phyloP scores from a whole-genome alignment of 2,329 filamentous ascomycete species.

The Fusarium keratoplasticum region DNA sequence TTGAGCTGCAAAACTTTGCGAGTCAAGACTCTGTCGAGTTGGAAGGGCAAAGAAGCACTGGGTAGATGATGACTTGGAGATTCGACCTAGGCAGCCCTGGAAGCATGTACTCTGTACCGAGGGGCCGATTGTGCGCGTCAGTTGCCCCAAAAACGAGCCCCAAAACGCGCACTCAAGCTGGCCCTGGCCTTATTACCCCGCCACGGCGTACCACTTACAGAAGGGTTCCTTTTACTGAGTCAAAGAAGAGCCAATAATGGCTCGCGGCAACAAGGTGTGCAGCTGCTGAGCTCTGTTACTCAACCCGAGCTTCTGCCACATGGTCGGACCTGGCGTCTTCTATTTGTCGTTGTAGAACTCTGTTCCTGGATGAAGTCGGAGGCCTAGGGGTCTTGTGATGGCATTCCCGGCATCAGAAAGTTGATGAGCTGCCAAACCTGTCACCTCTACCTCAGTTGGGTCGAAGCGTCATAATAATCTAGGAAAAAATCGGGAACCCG shows the following conservation, averaged over 20 bases:
- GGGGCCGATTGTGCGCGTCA: conserved; percentile 45
- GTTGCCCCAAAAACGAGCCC: conserved; percentile 34
- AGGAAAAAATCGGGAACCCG: neutral
- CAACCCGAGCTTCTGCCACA: conserved; percentile 31
- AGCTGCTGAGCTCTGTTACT: conserved; percentile 31
- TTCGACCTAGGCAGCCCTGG: conserved; percentile 3
- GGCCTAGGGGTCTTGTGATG: neutral
- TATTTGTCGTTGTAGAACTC: conserved; percentile 28
- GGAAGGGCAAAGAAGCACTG: conserved; percentile 17
- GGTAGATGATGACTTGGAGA: conserved; percentile 24
- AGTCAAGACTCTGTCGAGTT: conserved; percentile 18
- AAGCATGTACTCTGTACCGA: conserved; percentile 8
- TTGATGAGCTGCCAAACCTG: neutral
- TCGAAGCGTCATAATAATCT: neutral
- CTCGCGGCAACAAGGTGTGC: conserved; percentile 43
- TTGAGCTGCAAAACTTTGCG: conserved; percentile 2
- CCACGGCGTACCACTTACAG: conserved; percentile 20
- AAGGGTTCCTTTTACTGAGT: conserved; percentile 1
- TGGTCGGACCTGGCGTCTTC: conserved; percentile 27
- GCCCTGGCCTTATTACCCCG: conserved; percentile 23
- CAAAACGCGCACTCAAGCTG: conserved; percentile 13
- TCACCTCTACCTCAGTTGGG: neutral
- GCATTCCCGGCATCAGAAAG: neutral
- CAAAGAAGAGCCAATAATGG: conserved; percentile 43
- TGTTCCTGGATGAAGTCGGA: neutral